Evolutionary conservation across 371 early-diverging fungal species (phyloP).

Genomic region (Mucor indicus): DNA sequence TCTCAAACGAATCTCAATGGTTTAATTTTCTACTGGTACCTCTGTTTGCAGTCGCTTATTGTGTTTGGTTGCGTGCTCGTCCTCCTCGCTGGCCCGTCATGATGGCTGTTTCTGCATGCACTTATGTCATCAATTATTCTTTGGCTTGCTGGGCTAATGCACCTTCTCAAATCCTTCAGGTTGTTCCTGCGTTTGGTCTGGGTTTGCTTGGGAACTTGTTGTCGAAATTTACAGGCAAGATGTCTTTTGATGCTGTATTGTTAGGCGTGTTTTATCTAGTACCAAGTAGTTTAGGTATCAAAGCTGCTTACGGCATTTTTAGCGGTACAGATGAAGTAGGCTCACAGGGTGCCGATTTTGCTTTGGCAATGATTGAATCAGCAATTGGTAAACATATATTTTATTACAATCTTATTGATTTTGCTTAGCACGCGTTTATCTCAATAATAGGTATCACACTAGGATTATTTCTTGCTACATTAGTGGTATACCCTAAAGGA

Average conservation of each 20-base stretch:
- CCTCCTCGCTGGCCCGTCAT: conserved; percentile 38
- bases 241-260: conserved; percentile 57
- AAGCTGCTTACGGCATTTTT: conserved; percentile 45
- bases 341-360: conserved; percentile 44
- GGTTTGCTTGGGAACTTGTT: conserved; percentile 54
- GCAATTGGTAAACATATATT: conserved; percentile 27
- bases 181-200: conserved; percentile 50
- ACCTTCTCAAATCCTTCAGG: conserved; percentile 41
- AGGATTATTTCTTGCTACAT: conserved; percentile 54
- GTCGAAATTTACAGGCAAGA: conserved; percentile 48
- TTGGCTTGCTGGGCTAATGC: conserved; percentile 44
- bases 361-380: conserved; percentile 46
- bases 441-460: conserved; percentile 49
- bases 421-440: neutral
- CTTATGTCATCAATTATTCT: conserved; percentile 33
- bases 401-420: neutral
- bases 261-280: conserved; percentile 54
- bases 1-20: conserved; percentile 22
- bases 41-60: conserved; percentile 39
- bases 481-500: conserved; percentile 59
- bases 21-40: conserved; percentile 39
- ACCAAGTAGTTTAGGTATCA: conserved; percentile 52
- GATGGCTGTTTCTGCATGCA: conserved; percentile 26
- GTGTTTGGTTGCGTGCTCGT: conserved; percentile 35
- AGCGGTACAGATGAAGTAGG: conserved; percentile 28